Base-by-base conservation (phyloP, 2,329 filamentous ascomycete species). In the Colletotrichum sp. region DNA sequence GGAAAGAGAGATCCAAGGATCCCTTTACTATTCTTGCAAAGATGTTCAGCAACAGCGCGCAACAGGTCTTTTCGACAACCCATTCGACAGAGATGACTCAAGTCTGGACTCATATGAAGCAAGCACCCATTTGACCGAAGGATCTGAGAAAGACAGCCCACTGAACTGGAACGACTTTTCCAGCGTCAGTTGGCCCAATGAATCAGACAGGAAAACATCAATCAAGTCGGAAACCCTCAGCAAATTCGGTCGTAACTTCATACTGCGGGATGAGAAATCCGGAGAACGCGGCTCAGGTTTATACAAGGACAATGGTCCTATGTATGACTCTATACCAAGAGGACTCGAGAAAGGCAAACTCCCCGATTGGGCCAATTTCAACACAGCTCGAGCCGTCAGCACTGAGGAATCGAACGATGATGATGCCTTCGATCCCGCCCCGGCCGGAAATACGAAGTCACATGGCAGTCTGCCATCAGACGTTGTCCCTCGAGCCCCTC, bases 311-410 rank as follows among this genome's bases (percentile, higher is more conserved):
- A 4, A 48, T 0, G 9, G 5, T 43, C 5, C 18, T 10, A 2
- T n/a, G 18, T 10, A 43, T 12, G 39, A n/a, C 0, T 10, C 8
- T 43, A 8, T 2, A 1, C 0, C 9, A 0, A 43, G 39, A 7
- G 39, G 39, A 4, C 18, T 1, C 39, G 18, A 43, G 9, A 12
- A 43, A 43, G 3, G 39, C 18, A 12, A n/a, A 43, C 5, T 0
- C 5, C 8, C 1, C 18, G 9, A 6, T 6, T n/a, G 39, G 9
- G 8, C 3, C 39, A n/a, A n/a, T 2, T 0, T 2, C 39, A 43
- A 43, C 18, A 12, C 5, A 43, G 9, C 18, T 9, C 39, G 5
- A 43, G 39, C 8, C 39, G 5, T 43, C 18, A 2, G 9, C 3
- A 6, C 18, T 10, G 9, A 6, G 8, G 18, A 10, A 3, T 1